phyloP scores from a whole-genome alignment of 1,284 basidiomycete species.

The Cutaneotrichosporon cavernicola region DNA sequence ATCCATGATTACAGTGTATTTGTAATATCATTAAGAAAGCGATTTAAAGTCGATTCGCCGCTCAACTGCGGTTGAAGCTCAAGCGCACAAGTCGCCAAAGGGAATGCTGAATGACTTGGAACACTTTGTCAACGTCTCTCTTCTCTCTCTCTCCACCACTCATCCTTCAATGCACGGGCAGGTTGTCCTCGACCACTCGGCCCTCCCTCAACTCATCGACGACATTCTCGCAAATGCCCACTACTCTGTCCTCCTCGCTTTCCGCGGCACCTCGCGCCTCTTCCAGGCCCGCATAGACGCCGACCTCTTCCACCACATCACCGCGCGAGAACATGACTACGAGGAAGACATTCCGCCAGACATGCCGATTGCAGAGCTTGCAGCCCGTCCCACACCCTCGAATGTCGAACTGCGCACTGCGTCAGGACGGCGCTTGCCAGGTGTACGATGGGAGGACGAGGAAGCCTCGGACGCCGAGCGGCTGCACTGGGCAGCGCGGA shows the following conservation, averaged over 20 bases:
- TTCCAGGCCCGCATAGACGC: slow-evolving; percentile 11
- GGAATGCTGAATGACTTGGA: not conserved
- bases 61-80: not conserved
- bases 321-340: not conserved
- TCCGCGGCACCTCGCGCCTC: slow-evolving; percentile 7
- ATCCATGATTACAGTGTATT: not conserved
- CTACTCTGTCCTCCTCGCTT: slow-evolving; percentile 5
- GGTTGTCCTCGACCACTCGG: slow-evolving; percentile 12
- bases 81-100: not conserved
- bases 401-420: slow-evolving; percentile 4
- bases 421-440: not conserved
- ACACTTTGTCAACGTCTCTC: not conserved
- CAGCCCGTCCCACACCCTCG: slow-evolving; percentile 5
- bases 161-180: slow-evolving; percentile 7
- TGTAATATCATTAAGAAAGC: not conserved
- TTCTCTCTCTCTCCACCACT: not conserved
- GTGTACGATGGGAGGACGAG: slow-evolving; percentile 11
- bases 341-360: slow-evolving; percentile 12
- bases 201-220: slow-evolving; percentile 11
- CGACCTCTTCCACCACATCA: slow-evolving; percentile 13
- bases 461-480: slow-evolving; percentile 2
- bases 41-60: not conserved
- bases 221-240: slow-evolving; percentile 6
- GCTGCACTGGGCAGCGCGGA: slow-evolving; percentile 6
- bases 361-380: slow-evolving; percentile 5